A percentile compares a stretch with the other conserved stretches of the same genome.
Conservation (phyloP, 805 yeast species). For the Candida ascalaphidarum region DNA sequence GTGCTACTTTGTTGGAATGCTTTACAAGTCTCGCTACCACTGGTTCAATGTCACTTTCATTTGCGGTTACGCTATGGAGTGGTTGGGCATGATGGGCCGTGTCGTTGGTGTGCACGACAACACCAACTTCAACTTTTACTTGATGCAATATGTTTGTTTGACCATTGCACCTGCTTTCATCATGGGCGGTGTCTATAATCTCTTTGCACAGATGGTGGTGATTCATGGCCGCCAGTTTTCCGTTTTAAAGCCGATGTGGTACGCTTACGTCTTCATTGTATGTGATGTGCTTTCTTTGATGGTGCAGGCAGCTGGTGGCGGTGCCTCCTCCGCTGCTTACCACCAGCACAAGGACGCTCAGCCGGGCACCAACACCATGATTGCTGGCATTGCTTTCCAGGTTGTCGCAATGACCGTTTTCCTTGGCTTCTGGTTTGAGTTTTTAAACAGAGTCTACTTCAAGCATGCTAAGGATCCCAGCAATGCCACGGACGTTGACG, state of each 20-base stretch:
- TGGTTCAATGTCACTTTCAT: slow-evolving; percentile 33
- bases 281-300: slow-evolving; percentile 27
- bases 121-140: slow-evolving; percentile 11
- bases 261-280: slow-evolving; percentile 31
- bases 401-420: slow-evolving; percentile 31
- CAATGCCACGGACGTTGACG: slow-evolving; percentile 1
- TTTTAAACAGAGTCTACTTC: slow-evolving; percentile 23
- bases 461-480: slow-evolving; percentile 9
- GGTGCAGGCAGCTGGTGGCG: slow-evolving; percentile 33
- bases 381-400: slow-evolving; percentile 30
- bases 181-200: slow-evolving; percentile 34
- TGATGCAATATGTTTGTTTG: slow-evolving; percentile 25
- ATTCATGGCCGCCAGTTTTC: slow-evolving; percentile 30
- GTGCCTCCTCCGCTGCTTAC: slow-evolving; percentile 21
- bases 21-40: slow-evolving; percentile 22
- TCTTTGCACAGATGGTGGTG: slow-evolving; percentile 32
- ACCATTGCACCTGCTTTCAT: slow-evolving; percentile 35
- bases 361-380: slow-evolving; percentile 29
- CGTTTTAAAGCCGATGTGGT: slow-evolving; percentile 33
- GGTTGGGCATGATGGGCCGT: slow-evolving; percentile 31
- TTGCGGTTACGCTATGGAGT: slow-evolving; percentile 27
- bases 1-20: slow-evolving; percentile 17
- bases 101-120: slow-evolving; percentile 11
- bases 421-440: slow-evolving; percentile 26
- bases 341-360: slow-evolving; percentile 10